These are phyloP conservation scores for Arabidopsis lyrata DNA, from an alignment of 441 rosid genomes.

Conservation along the genomic window DNA sequence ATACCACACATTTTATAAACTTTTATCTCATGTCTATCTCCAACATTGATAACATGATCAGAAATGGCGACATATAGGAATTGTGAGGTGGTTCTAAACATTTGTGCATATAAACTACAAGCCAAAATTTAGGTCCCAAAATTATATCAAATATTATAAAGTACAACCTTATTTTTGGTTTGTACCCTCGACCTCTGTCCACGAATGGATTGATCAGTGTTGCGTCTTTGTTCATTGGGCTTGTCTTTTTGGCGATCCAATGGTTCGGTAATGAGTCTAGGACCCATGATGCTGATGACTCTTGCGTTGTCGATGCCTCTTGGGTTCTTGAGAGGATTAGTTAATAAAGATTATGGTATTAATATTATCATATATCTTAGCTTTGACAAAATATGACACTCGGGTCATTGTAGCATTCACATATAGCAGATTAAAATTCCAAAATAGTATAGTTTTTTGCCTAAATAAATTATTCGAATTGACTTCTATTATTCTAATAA, in stretches of 20 bases:
- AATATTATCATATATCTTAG: background rate
- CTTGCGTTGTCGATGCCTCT: conserved; percentile 15
- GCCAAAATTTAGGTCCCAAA: background rate
- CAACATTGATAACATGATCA: background rate
- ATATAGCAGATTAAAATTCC: background rate
- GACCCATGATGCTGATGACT: conserved; percentile 29
- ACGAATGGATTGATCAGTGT: conserved; percentile 16
- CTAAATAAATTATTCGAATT: background rate
- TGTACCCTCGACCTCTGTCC: background rate
- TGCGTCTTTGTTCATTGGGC: background rate
- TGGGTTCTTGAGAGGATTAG: conserved; percentile 15
- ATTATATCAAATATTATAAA: background rate
- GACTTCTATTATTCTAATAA: background rate
- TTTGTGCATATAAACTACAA: background rate
- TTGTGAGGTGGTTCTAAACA: background rate
- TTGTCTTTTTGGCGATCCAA: conserved; percentile 10
- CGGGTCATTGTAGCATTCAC: conserved; percentile 6
- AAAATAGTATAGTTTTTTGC: background rate
- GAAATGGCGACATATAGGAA: background rate
- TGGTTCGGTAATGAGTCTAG: conserved; percentile 12
- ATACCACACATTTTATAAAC: background rate
- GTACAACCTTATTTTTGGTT: background rate
- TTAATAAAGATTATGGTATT: background rate
- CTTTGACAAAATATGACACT: conserved; percentile 11
- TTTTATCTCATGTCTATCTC: background rate